Base-by-base conservation (phyloP, 257 asterid species). In the Ajuga chamaepitys region DNA sequence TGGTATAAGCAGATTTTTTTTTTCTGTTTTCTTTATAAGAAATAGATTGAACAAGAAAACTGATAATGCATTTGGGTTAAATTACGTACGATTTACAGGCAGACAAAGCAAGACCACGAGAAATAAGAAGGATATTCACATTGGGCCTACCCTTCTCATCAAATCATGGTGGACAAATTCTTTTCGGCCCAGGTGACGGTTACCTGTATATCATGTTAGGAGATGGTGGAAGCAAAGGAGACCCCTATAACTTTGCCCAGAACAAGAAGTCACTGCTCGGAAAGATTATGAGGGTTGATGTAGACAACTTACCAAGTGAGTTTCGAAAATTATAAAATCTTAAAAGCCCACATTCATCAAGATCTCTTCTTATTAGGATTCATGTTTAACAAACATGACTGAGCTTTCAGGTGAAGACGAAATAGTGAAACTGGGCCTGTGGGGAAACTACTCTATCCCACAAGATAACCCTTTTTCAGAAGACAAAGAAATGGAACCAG, bases 361-460 rank as follows among this genome's bases (percentile, higher is more conserved):
- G 70, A 70, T 64, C 38, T 30, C 37, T 10, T 9, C 34, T 34
- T 57, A 41, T 24, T 10, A 6, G 16, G 17, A 35, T 18, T 32
- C 32, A n/a, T 56, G 16, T 37, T 44, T 42, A 32, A 41, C 4
- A 20, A 56, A 26, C 52, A 45, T 26, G 17, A 8, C 37, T 30
- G 37, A 70, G 24, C 73, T 67, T 38, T 63, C 56, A 91, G 98
- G 95, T 73, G 76, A 72, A 66, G 76, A 75, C 18, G 95, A 81
- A 62, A 71, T 81, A 64, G 77, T 54, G 18, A 74, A 83, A 57
- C 93, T 70, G 22, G 85, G 80, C 51, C 70, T 73, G 21, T 92
- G 97, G 98, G 98, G 98, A 56, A 89, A 87, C 68, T 92, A 92
- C 37, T 79, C 95, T 2, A 57, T 82, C 51, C 97, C 98, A 4